phyloP scores from a whole-genome alignment of 805 yeast species.

The Yarrowia divulgata region DNA sequence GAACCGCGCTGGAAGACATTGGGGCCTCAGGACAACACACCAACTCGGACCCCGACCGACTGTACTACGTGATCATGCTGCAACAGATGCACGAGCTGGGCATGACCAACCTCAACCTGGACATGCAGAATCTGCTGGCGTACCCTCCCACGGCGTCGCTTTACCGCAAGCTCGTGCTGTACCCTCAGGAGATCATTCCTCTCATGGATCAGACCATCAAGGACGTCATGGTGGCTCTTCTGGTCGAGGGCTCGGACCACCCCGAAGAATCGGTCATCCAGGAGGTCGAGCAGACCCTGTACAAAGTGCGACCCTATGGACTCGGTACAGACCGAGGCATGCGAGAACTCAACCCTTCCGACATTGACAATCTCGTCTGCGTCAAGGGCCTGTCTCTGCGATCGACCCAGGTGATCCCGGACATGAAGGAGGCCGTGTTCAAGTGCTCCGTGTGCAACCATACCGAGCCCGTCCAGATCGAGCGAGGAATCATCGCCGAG shows the following conservation, averaged over 20 bases:
- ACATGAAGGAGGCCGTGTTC: slow-evolving; percentile 97
- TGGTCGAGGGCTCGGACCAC: slow-evolving; percentile 45
- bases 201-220: slow-evolving; percentile 96
- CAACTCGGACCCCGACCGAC: slow-evolving; percentile 64
- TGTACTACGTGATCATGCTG: slow-evolving; percentile 75
- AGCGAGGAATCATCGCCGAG: slow-evolving; percentile 92
- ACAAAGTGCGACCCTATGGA: slow-evolving; percentile 89
- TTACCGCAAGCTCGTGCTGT: slow-evolving; percentile 84
- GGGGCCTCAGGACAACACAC: slow-evolving; percentile 46
- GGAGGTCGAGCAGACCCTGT: slow-evolving; percentile 79
- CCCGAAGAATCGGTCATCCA: slow-evolving; percentile 54
- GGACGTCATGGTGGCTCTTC: slow-evolving; percentile 74
- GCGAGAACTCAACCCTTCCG: slow-evolving; percentile 92
- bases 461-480: slow-evolving; percentile 88
- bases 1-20: slow-evolving; percentile 46
- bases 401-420: slow-evolving; percentile 91
- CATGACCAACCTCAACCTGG: slow-evolving; percentile 81
- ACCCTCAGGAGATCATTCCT: slow-evolving; percentile 96
- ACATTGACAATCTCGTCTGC: slow-evolving; percentile 89
- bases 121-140: slow-evolving; percentile 78
- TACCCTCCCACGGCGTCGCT: slow-evolving; percentile 78
- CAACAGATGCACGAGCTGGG: slow-evolving; percentile 80
- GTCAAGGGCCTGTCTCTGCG: slow-evolving; percentile 91
- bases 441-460: slow-evolving; percentile 95
- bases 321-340: slow-evolving; percentile 75